Evolutionary conservation across 768 basidiomycete species (phyloP), one percentile per base, ranked within the genome.

Genomic region (Russula dissimulans): DNA sequence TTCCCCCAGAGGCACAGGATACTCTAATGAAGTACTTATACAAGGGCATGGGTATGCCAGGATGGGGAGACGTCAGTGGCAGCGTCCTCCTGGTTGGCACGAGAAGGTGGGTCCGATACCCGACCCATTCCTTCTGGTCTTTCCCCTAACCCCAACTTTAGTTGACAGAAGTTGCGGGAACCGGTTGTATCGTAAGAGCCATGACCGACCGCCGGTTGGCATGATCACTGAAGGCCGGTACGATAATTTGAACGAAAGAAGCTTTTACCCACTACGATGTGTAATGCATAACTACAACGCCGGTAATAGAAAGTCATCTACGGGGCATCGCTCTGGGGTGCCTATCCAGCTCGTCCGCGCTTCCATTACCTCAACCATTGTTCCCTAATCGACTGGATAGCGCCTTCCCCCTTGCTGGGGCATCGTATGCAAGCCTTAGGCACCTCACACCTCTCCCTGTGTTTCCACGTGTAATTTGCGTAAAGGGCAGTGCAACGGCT

Each of bases 1-100:
- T 97, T 34, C 80, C 85, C 3, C 80, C 80, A 66, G 87, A 90
- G 53, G 75, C 80, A 46, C 91, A 94, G 68, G 95, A 97, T 69
- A 89, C 86, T 36, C 79, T 97, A 56, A 98, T 97, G 95, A 95
- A 95, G 71, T 98, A 95, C 69, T 77, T 98, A 15, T 98, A 97
- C 82, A 98, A 98, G 76, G 95, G 91, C 15, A 97, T 97, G 95
- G 82, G 78, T 17, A 72, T 79, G 67, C 76, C 78, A 2, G 84
- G 78, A 15, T 78, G 80, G 71, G 79, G 81, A 34, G 85, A 86
- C 63, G 76, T 84, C 58, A 82, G 78, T 66, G 83, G 84, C 45
- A 85, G 82, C 63, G 83, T 86, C 41, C 73, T 87, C 39, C 72
- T 95, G 44, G 85, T 14, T 97, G 95, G 95, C 95, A 98, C 69